A percentile compares a stretch with the other conserved stretches of the same genome.
Evolutionary conservation across 176 grass and related monocot genomes (phyloP).

Genomic region (Oryza brachyantha): DNA sequence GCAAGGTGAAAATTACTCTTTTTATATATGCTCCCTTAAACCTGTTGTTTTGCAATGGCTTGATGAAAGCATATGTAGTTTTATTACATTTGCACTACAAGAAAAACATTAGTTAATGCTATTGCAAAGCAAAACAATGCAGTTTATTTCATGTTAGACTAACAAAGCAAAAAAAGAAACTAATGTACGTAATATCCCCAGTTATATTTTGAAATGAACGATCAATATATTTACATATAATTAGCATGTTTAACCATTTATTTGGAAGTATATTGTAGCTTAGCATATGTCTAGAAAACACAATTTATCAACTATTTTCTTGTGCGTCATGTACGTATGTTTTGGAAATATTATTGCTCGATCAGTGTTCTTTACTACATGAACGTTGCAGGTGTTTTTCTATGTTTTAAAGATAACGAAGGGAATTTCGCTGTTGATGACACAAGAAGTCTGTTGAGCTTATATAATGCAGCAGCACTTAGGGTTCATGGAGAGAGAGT

Average conservation of each 20-base stretch:
- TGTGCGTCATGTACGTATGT: not conserved
- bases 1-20: no score
- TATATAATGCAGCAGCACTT: slow-evolving; percentile 36
- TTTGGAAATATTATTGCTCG: not conserved
- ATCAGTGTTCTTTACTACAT: not conserved
- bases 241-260: not conserved
- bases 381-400: slow-evolving; percentile 26
- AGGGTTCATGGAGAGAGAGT: slow-evolving; percentile 25
- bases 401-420: slow-evolving; percentile 19
- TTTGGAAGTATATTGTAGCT: not conserved
- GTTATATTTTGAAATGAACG: not conserved
- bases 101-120: not conserved
- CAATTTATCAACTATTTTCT: not conserved
- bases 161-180: not conserved
- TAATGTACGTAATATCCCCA: not conserved
- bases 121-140: not conserved
- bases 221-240: not conserved
- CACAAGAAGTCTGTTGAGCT: slow-evolving; percentile 40
- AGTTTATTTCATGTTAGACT: no score
- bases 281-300: not conserved
- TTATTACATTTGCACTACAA: not conserved
- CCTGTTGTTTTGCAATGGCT: no score
- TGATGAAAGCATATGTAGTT: no score
- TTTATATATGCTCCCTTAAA: no score
- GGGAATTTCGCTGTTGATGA: slow-evolving; percentile 1